Evolutionary conservation across 2,329 filamentous ascomycete species (phyloP).

Genomic region (Cladosporium sp.): DNA sequence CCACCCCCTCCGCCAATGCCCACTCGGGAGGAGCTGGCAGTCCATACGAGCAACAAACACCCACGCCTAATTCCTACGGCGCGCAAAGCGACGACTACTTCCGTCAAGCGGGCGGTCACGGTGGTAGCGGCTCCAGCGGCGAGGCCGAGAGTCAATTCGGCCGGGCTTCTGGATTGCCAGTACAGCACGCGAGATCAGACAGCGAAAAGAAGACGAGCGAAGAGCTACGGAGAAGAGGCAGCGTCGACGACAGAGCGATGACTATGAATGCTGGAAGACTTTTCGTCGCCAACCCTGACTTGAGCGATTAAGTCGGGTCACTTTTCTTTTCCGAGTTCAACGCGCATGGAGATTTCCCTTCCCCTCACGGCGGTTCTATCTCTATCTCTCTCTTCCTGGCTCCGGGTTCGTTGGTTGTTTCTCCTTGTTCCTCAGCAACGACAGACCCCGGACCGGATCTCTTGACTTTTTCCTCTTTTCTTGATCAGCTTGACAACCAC

Average conservation of each 20-base stretch:
- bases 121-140: slow-evolving; percentile 40
- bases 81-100: slow-evolving; percentile 39
- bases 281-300: slow-evolving; percentile 83
- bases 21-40: slow-evolving; percentile 38
- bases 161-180: slow-evolving; percentile 47
- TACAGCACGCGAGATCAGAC: slow-evolving; percentile 24
- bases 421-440: too few species aligned
- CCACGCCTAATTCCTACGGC: slow-evolving; percentile 36
- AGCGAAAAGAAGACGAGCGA: slow-evolving; percentile 62
- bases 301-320: slow-evolving; percentile 38
- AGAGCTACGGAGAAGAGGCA: slow-evolving; percentile 71
- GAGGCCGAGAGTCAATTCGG: slow-evolving; percentile 54
- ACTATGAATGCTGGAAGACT: slow-evolving; percentile 67
- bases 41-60: slow-evolving; percentile 42
- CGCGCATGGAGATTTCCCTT: background rate
- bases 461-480: background rate
- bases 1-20: slow-evolving; percentile 22
- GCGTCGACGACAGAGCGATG: slow-evolving; percentile 76
- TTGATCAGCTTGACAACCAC: background rate
- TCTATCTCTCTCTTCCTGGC: too few species aligned
- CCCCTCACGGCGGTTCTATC: background rate
- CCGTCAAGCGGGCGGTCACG: slow-evolving; percentile 35
- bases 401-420: too few species aligned
- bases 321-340: background rate
- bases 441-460: too few species aligned